Evolutionary conservation across 2,329 filamentous ascomycete species (phyloP), one percentile per base, ranked within the genome.

Genomic region (Beauveria medogensis): DNA sequence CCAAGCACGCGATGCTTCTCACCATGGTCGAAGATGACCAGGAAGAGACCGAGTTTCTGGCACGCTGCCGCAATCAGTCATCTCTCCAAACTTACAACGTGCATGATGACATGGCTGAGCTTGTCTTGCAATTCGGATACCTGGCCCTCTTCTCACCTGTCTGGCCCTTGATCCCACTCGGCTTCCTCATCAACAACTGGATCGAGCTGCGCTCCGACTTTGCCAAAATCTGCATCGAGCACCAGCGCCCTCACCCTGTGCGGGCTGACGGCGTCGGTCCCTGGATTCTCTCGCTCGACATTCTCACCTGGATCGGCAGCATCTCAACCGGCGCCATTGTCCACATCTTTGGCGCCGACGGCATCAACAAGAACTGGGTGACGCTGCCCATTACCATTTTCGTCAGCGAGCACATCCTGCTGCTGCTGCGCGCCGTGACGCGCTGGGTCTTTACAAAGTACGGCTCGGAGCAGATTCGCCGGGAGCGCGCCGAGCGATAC

Each of bases 161-260:
- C 34, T 92, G 89, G 89, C 88, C 89, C 0, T 76, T 91, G 1
- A 88, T 89, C 0, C 83, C 86, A 0, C 76, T 90, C 24, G 88
- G 86, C 0, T 92, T 91, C 70, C 75, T 91, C 16, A 73, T 90
- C 69, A 91, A 91, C 72, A 88, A 91, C 74, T 90, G 88, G 87
- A 76, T 92, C 60, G 89, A 92, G 71, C 78, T 92, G 10, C 86
- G 89, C 10, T 87, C 88, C 3, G 89, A 92, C 67, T 89, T 90
- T 51, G 82, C 89, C 73, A 92, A 91, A 68, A 88, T 92, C 60
- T 89, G 86, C 64, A 78, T 86, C 26, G 87, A 91, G 68, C 88
- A 88, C 75, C 86, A 87, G 64, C 83, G 89, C 1, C 89, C 89
- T 0, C 82, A 80, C 0, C 89, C 89, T 0, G 81, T 82, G 64